Base-by-base conservation (phyloP, 208 protist genomes). In the Leishmania lainsoni region DNA sequence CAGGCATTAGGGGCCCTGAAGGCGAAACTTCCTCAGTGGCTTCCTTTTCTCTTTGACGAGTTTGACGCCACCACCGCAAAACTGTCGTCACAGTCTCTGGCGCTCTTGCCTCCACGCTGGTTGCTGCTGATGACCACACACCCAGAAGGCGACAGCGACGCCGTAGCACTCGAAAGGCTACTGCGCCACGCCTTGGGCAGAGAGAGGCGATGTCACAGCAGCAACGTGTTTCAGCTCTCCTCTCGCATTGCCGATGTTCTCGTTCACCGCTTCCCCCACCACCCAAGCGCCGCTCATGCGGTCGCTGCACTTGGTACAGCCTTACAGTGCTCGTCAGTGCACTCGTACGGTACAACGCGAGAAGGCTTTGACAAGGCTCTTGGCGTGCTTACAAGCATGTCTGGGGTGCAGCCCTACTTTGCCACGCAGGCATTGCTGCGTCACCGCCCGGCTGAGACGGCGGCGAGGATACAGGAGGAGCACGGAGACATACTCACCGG, bases 401-500 rank as follows among this genome's bases (percentile, higher is more conserved):
- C 86, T 48, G 93, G 93, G 10, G 52, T 86, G 68, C 80, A 87
- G 22, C 83, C 90, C 1, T 96, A 96, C 75, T 81, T 85, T 77
- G 90, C 88, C 17, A 58, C 84, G 59, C 84, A 88, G 56, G 52
- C 81, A 26, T 51, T 93, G 75, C 81, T 95, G 71, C 89, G 89
- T 65, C 85, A 92, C 56, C 78, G 78, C 3, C 61, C 70, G 16
- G 12, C 69, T 0, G 79, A 63, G 71, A 76, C 71, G 65, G 58
- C 72, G 4, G 85, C 88, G 9, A 35, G 51, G 3, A 71, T 91
- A 77, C 92, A 97, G 76, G 83, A 92, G 54, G 39, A 74, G 22
- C 66, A 87, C 54, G 94, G 94, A 9, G 94, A 97, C 85, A 48
- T 94, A 20, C 80, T 97, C 68, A 89, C 83, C 35, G 90, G 88